Percentiles rank a stretch among this genome's conserved stretches.
phyloP scores from a whole-genome alignment of 2,329 filamentous ascomycete genomes.

The Penicillium digitatum region DNA sequence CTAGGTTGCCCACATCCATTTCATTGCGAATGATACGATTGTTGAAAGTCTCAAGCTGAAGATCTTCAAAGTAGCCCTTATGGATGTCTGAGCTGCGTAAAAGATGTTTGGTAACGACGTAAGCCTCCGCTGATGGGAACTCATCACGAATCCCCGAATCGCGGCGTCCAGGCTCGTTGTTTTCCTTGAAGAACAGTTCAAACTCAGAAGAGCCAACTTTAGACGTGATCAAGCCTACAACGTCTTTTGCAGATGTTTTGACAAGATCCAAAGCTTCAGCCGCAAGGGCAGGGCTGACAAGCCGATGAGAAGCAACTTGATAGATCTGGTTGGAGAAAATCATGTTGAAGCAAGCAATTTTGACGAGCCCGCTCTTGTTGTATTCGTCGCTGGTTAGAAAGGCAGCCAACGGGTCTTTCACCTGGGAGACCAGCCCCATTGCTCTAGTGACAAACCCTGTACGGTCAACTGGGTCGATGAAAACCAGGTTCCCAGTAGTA shows the following conservation, averaged over 20 bases:
- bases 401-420: conserved; percentile 36
- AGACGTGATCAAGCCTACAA: conserved; percentile 36
- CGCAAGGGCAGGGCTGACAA: conserved; percentile 24
- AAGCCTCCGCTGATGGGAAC: conserved; percentile 43
- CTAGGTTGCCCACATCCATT: conserved; percentile 32
- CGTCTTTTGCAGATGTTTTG: conserved; percentile 32
- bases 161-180: conserved; percentile 38
- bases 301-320: conserved; percentile 36
- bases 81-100: conserved; percentile 32
- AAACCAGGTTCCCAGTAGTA: conserved; percentile 47
- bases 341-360: conserved; percentile 31
- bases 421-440: conserved; percentile 34
- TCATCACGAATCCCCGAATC: conserved; percentile 49
- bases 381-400: conserved; percentile 14
- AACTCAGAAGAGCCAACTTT: conserved; percentile 37
- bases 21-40: conserved; percentile 20
- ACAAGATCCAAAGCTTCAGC: conserved; percentile 31
- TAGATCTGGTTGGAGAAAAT: conserved; percentile 39
- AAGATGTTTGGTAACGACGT: conserved; percentile 48
- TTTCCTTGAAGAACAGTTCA: conserved; percentile 45
- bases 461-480: conserved; percentile 54
- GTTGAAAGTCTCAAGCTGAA: conserved; percentile 34
- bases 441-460: conserved; percentile 43
- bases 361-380: conserved; percentile 20
- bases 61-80: conserved; percentile 42